A percentile compares a stretch with the other conserved stretches of the same genome.
phyloP scores from a whole-genome alignment of 805 yeast genomes.

The Metschnikowia matae region DNA sequence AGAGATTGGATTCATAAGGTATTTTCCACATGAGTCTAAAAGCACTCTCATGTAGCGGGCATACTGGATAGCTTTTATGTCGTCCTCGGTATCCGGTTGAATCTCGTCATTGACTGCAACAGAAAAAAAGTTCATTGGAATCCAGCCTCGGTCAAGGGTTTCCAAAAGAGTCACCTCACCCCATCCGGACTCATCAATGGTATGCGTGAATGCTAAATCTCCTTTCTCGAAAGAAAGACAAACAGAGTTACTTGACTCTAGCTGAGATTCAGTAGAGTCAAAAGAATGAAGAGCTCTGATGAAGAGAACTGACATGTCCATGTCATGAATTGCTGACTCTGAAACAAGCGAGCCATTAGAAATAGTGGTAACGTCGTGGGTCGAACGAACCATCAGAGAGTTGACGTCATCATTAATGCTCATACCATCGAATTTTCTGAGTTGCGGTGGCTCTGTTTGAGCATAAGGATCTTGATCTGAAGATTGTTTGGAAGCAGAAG shows the following conservation, averaged over 20 bases:
- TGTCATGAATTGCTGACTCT: constrained; percentile 22
- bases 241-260: constrained; percentile 63
- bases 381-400: neutral
- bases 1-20: constrained; percentile 60
- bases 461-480: neutral
- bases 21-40: constrained; percentile 61
- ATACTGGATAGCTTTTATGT: constrained; percentile 18
- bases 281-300: constrained; percentile 57
- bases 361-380: neutral
- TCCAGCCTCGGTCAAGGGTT: constrained; percentile 71
- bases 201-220: constrained; percentile 73
- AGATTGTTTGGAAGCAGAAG: neutral
- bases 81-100: constrained; percentile 22
- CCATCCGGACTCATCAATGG: constrained; percentile 81
- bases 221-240: constrained; percentile 68
- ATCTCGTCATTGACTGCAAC: constrained; percentile 33
- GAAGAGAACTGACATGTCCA: constrained; percentile 49
- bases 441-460: neutral
- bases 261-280: constrained; percentile 54
- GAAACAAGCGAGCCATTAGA: neutral
- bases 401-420: neutral
- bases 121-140: constrained; percentile 75
- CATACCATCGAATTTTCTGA: neutral
- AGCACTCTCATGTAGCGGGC: constrained; percentile 49
- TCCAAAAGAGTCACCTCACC: constrained; percentile 75